Evolutionary conservation across 139 green algal genomes (phyloP).

Genomic region (Haematococcus lacustris): DNA sequence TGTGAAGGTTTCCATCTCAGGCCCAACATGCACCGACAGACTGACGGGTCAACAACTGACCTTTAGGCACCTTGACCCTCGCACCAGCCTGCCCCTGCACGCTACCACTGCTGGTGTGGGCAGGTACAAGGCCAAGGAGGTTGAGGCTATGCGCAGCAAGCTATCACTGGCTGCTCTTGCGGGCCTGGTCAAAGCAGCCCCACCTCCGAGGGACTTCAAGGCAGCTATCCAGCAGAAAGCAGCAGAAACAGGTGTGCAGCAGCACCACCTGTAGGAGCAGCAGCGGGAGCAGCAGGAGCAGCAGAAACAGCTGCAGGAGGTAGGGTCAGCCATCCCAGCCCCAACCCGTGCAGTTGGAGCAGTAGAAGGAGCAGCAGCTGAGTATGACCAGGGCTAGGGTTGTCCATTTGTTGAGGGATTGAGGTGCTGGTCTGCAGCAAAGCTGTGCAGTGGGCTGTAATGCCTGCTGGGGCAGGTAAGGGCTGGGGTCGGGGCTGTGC

Average conservation of each 20-base stretch:
- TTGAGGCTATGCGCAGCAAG: conserved; percentile 56
- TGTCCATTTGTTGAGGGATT: not conserved
- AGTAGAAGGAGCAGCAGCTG: conserved; percentile 1
- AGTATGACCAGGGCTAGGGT: not conserved
- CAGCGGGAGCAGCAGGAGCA: not conserved
- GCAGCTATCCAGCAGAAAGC: conserved; percentile 47
- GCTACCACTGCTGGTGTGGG: not conserved
- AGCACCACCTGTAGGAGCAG: not conserved
- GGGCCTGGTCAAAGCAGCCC: conserved; percentile 32
- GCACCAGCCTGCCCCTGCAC: not conserved
- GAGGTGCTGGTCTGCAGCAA: not conserved
- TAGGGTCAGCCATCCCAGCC: not conserved
- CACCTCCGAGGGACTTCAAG: conserved; percentile 81
- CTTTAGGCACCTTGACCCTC: not conserved
- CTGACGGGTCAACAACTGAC: not conserved
- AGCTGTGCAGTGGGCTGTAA: too few relatives aligned
- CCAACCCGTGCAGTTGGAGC: not conserved
- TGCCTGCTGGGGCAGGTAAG: too few relatives aligned
- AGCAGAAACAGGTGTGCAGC: conserved; percentile 33
- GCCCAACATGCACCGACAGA: not conserved
- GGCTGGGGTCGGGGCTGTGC: too few relatives aligned
- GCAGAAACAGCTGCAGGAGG: not conserved
- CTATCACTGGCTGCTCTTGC: conserved; percentile 46
- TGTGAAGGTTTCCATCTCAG: not conserved
- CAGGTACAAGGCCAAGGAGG: conserved; percentile 82